Base-by-base conservation (phyloP, 139 green algal species). In the Chlamydomonas schloesseri region DNA sequence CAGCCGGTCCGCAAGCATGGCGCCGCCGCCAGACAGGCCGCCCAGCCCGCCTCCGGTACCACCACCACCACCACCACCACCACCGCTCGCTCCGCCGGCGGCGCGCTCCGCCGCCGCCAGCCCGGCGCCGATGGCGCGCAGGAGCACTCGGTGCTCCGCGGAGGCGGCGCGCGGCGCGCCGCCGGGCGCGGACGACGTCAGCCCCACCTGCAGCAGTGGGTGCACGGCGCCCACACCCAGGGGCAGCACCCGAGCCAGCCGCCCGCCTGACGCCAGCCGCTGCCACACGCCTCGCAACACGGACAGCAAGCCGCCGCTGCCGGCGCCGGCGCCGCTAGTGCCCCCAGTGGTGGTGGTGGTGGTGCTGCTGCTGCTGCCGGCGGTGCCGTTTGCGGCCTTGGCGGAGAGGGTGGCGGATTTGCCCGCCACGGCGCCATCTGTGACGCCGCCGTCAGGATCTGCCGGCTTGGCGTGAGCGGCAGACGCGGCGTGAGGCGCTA, bases 211-310 rank as follows among this genome's bases (percentile, higher is more conserved):
- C 50, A 81, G 69, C 14, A 81, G 18, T 8, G 74, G 74, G 50
- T 81, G 74, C 31, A 81, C 23, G 55, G 57, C 55, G 18, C 50
- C 74, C 55, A 50, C 6, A 5, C 74, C 74, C 74, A 81, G 50
- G 20, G 74, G 74, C 74, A 81, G 74, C 74, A 81, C 74, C 17
- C 36, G 21, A 6, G 21, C 55, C 55, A 81, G 17, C 1, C 23
- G 18, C 31, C 28, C 18, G 21, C 74, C 74, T 5, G 42, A 50
- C n/a, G 36, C 26, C 55, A 81, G 37, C 31, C 3, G 13, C 57
- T 81, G 74, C 74, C 74, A 81, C 33, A 36, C 23, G n/a, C 74
- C n/a, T 55, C 74, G 74, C 74, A 70, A 20, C 73, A 11, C 47
- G 26, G 23, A n/a, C 73, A 80, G n/a, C 29, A 47, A 29, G 26